A percentile compares a stretch with the other conserved stretches of the same genome.
Conservation (phyloP, 1,284 basidiomycete genomes). For the Polyporus tsugae region DNA sequence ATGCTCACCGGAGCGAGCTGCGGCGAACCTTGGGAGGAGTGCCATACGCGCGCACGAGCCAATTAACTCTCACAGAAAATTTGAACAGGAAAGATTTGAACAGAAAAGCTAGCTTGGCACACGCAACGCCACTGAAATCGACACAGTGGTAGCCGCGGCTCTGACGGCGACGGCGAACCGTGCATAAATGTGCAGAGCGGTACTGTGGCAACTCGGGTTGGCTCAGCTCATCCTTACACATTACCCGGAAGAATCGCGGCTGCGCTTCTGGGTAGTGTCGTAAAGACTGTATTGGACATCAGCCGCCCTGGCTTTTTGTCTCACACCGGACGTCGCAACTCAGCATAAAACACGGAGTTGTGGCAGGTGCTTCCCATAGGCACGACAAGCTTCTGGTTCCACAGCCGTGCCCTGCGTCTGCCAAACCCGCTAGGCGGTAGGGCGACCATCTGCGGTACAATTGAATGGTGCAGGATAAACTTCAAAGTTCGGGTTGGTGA, state of each 20-base stretch:
- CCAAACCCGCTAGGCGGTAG: neutral
- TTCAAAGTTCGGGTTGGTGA: neutral
- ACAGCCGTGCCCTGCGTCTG: constrained; percentile 8
- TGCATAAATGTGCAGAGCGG: neutral
- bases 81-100: neutral
- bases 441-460: constrained; percentile 11
- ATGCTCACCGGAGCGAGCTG: constrained; percentile 7
- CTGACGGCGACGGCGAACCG: neutral
- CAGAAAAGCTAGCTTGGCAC: constrained; percentile 6
- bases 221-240: constrained; percentile 6
- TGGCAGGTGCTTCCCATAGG: constrained; percentile 1
- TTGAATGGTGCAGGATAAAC: neutral
- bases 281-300: neutral
- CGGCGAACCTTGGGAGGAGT: neutral
- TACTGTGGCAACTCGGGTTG: neutral
- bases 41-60: too few relatives aligned
- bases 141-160: neutral
- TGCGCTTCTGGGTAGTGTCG: constrained; percentile 6
- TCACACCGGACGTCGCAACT: constrained; percentile 6
- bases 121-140: neutral
- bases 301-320: neutral
- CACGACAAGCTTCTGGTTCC: constrained; percentile 9
- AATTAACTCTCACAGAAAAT: neutral
- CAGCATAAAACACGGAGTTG: neutral
- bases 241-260: constrained; percentile 1